phyloP scores from a whole-genome alignment of 2,329 filamentous ascomycete species.

The Hymenoscyphus infarciens region DNA sequence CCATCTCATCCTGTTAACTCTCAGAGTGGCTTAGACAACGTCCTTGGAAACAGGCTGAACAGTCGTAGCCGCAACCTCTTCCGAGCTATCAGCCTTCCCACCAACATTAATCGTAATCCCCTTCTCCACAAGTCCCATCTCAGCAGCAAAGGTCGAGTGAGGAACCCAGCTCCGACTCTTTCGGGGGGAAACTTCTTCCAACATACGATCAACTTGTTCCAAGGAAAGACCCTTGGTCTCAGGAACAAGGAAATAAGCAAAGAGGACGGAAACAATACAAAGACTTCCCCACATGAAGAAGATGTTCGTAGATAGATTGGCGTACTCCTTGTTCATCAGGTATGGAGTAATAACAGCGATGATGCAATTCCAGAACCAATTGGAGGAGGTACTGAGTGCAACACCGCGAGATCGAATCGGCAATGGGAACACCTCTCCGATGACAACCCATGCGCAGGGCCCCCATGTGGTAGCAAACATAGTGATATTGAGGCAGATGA shows the following conservation, averaged over 20 bases:
- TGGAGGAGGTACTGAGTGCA: conserved; percentile 63
- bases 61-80: conserved; percentile 15
- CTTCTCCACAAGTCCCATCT: conserved; percentile 26
- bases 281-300: conserved; percentile 73
- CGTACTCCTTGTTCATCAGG: conserved; percentile 62
- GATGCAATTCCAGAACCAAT: conserved; percentile 72
- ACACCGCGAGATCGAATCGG: conserved; percentile 84
- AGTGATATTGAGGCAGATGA: conserved; percentile 86
- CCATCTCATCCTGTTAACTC: not conserved
- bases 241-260: conserved; percentile 73
- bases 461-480: conserved; percentile 62
- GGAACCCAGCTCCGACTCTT: conserved; percentile 30
- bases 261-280: conserved; percentile 68
- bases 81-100: conserved; percentile 14
- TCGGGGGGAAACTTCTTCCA: conserved; percentile 48
- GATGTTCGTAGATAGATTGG: conserved; percentile 69
- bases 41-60: conserved; percentile 8
- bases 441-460: conserved; percentile 72
- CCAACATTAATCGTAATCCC: not conserved
- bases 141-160: conserved; percentile 30
- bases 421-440: conserved; percentile 83
- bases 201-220: conserved; percentile 77
- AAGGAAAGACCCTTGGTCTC: conserved; percentile 84
- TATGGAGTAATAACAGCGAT: conserved; percentile 77
- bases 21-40: conserved; percentile 13